These are phyloP conservation scores for Fagus crenata DNA, from an alignment of 306 rosid species.

Conservation along the genomic window DNA sequence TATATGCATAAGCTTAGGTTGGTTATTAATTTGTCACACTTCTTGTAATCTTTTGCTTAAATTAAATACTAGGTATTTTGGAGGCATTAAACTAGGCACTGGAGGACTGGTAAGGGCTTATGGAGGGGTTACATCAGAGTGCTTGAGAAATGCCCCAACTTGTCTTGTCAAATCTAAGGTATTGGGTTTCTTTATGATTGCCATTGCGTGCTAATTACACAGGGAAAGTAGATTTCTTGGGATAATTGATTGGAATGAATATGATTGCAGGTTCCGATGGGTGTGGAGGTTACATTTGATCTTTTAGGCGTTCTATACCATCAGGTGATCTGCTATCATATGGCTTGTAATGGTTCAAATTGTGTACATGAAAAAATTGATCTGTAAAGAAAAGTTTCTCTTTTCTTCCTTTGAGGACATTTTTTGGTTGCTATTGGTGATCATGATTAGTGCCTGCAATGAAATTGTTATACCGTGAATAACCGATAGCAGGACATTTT, in stretches of 20 bases:
- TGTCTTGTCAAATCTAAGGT: slow-evolving; percentile 85
- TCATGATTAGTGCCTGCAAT: slow-evolving; percentile 4
- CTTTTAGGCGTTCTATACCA: slow-evolving; percentile 75
- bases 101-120: slow-evolving; percentile 95
- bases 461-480: neutral
- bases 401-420: slow-evolving; percentile 8
- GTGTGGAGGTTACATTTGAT: slow-evolving; percentile 83
- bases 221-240: neutral
- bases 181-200: slow-evolving; percentile 15
- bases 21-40: neutral
- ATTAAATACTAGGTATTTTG: slow-evolving; percentile 61
- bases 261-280: slow-evolving; percentile 71
- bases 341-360: slow-evolving; percentile 29
- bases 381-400: slow-evolving; percentile 12
- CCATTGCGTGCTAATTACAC: slow-evolving; percentile 2
- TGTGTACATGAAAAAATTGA: slow-evolving; percentile 12
- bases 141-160: slow-evolving; percentile 78
- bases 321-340: slow-evolving; percentile 53
- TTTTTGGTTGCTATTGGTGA: neutral
- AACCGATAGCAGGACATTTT: slow-evolving; percentile 18
- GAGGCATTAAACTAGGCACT: slow-evolving; percentile 89
- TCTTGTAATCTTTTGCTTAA: neutral
- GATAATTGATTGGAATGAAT: neutral
- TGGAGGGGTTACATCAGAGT: slow-evolving; percentile 90
- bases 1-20: neutral